Conservation (phyloP, 805 yeast genomes). For the Candida maesae region DNA sequence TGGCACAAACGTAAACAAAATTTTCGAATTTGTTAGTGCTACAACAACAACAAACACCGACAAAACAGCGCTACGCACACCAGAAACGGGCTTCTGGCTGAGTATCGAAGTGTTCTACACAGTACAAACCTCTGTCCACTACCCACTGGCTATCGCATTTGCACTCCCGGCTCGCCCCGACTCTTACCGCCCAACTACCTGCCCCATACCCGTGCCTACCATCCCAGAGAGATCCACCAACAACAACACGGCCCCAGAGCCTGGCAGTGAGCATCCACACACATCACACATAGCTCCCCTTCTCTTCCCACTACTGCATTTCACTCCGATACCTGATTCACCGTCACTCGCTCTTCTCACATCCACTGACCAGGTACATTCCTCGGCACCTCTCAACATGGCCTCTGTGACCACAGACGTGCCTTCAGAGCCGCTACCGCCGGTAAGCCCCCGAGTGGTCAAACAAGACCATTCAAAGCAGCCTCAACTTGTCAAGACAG, state of each 20-base stretch:
- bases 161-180: neutral
- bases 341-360: too few species aligned
- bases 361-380: neutral
- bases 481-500: neutral
- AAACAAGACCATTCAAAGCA: neutral
- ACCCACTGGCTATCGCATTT: neutral
- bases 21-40: constrained; percentile 5
- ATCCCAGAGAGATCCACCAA: neutral
- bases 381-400: neutral
- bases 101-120: neutral
- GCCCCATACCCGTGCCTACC: constrained; percentile 1
- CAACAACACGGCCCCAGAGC: too few species aligned
- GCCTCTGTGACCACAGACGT: neutral
- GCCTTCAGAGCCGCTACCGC: too few species aligned
- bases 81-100: neutral
- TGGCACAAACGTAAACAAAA: constrained; percentile 15
- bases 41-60: neutral
- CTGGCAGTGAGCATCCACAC: too few species aligned
- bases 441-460: neutral
- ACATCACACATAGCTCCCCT: too few species aligned
- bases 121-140: neutral
- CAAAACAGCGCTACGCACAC: neutral
- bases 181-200: neutral
- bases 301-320: too few species aligned
- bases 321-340: too few species aligned